Evolutionary conservation across 441 rosid genomes (phyloP).

Genomic region (Bruguiera hainesii): DNA sequence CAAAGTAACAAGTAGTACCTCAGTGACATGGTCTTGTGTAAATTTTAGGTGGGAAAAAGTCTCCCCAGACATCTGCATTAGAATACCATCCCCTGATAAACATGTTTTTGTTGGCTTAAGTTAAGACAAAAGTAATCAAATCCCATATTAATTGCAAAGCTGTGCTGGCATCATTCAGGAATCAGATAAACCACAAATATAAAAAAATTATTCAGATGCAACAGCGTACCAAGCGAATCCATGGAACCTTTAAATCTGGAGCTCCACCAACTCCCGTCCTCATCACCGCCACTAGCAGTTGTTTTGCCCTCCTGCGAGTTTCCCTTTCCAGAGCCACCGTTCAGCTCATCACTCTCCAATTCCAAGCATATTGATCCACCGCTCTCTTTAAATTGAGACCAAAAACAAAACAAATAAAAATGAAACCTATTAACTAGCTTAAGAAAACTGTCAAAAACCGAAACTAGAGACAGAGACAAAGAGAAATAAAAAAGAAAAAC

Average conservation of each 20-base stretch:
- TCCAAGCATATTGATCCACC: conserved; percentile 59
- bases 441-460: not conserved
- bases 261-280: conserved; percentile 30
- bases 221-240: conserved; percentile 31
- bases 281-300: conserved; percentile 19
- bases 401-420: not conserved
- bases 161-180: not conserved
- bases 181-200: not conserved
- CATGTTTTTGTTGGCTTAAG: conserved; percentile 22
- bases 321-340: conserved; percentile 28
- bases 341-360: conserved; percentile 56
- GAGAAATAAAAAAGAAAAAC: not conserved
- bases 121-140: conserved; percentile 17
- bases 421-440: not conserved
- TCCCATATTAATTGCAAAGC: not conserved
- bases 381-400: conserved; percentile 29
- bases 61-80: conserved; percentile 24
- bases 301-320: conserved; percentile 31
- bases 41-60: conserved; percentile 22
- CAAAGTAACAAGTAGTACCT: conserved; percentile 22
- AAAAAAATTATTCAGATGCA: conserved; percentile 9
- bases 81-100: conserved; percentile 38
- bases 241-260: conserved; percentile 25
- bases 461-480: not conserved
- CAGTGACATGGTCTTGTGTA: conserved; percentile 28